These are phyloP conservation scores for Neurospora terricola DNA, from an alignment of 495 filamentous ascomycete genomes.

Conservation along the genomic window DNA sequence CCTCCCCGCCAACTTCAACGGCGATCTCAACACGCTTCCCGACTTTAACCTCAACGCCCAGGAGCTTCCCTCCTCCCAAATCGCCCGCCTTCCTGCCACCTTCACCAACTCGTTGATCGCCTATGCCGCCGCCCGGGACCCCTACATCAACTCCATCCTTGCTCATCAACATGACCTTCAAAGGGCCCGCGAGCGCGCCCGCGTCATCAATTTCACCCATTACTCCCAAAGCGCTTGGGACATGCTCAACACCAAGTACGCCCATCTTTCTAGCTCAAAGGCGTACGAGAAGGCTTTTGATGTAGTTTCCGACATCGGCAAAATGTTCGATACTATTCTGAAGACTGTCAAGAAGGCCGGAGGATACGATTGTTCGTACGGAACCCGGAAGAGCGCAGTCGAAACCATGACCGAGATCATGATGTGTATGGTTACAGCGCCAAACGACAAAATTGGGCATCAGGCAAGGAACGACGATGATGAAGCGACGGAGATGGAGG, in stretches of 20 bases:
- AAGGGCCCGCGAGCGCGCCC: background rate
- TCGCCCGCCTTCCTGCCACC: background rate
- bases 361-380: constrained; percentile 1
- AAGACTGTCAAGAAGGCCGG: background rate
- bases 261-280: background rate
- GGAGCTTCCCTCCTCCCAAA: background rate
- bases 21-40: background rate
- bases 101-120: background rate
- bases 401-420: constrained; percentile 9
- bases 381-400: constrained; percentile 6
- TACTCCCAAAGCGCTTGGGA: constrained; percentile 2
- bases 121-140: background rate
- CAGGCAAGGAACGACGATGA: background rate
- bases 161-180: background rate
- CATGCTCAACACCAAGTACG: constrained; percentile 4
- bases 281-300: constrained; percentile 2
- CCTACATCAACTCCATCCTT: background rate
- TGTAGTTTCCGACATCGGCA: background rate
- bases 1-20: background rate
- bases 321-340: background rate
- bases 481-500: background rate
- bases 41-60: background rate
- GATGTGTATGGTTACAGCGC: background rate
- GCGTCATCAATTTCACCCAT: background rate
- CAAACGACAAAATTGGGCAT: background rate